Percentiles rank a stretch among this genome's conserved stretches.
Conservation (phyloP, 768 basidiomycete species). For the Lentinus tigrinus region DNA sequence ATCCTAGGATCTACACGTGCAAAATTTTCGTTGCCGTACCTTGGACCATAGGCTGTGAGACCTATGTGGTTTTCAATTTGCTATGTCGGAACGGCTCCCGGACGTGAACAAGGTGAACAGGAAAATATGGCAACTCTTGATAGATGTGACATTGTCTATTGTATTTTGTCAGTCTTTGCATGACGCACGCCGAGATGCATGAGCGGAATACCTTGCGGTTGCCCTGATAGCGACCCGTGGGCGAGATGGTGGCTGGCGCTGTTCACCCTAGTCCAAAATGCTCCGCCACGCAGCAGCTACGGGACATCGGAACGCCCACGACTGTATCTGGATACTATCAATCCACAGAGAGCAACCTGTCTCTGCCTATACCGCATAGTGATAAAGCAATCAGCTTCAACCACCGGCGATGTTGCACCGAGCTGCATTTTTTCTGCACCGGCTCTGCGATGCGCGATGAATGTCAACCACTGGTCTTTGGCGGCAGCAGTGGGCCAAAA, state of each 20-base stretch:
- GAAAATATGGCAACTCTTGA: background rate
- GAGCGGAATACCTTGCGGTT: background rate
- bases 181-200: background rate
- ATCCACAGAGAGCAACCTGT: background rate
- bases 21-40: background rate
- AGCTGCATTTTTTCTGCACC: background rate
- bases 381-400: background rate
- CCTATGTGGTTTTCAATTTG: background rate
- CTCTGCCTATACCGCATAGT: background rate
- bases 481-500: background rate
- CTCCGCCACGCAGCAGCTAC: background rate
- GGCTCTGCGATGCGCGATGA: background rate
- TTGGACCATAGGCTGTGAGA: background rate
- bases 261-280: background rate
- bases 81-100: background rate
- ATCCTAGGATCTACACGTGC: conserved; percentile 1
- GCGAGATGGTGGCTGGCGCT: background rate
- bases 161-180: background rate
- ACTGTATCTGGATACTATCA: background rate
- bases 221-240: background rate
- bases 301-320: background rate
- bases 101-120: background rate
- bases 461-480: background rate
- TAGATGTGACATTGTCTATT: background rate
- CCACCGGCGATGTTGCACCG: background rate